A percentile compares a stretch with the other conserved stretches of the same genome.
phyloP scores from a whole-genome alignment of 2,329 filamentous ascomycete species.

The Hortaea werneckii region DNA sequence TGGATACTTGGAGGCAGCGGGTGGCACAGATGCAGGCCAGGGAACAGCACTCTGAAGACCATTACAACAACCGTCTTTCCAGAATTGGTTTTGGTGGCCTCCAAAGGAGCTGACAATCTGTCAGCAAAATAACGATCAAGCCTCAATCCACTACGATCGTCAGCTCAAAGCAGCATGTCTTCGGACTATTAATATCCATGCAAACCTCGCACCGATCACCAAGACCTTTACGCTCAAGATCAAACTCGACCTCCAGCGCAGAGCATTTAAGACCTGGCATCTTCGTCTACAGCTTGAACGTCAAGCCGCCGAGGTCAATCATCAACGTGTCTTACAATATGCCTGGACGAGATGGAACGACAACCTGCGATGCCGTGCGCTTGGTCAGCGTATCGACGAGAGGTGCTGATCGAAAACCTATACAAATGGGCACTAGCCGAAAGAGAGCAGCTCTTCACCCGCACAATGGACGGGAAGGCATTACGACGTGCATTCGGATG shows the following conservation, averaged over 20 bases:
- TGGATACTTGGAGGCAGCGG: conserved; percentile 1
- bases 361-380: conserved; percentile 42
- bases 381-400: conserved; percentile 45
- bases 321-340: conserved; percentile 44
- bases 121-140: neutral
- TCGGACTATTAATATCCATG: neutral
- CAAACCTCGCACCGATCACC: conserved; percentile 3
- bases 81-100: neutral
- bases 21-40: neutral
- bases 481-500: conserved; percentile 10
- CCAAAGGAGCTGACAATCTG: neutral
- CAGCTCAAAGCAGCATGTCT: neutral
- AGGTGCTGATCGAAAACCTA: conserved; percentile 46
- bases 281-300: conserved; percentile 23
- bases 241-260: conserved; percentile 36
- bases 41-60: conserved; percentile 7
- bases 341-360: conserved; percentile 55
- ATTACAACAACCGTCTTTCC: neutral
- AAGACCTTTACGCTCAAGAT: conserved; percentile 31
- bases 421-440: conserved; percentile 53
- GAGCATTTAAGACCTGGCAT: conserved; percentile 42
- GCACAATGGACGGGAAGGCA: conserved; percentile 22
- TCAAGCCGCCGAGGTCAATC: conserved; percentile 41
- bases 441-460: conserved; percentile 30
- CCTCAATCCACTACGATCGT: conserved; percentile 1